Conservation (phyloP, 75 land plant genomes). For the Picea sitchensis region DNA sequence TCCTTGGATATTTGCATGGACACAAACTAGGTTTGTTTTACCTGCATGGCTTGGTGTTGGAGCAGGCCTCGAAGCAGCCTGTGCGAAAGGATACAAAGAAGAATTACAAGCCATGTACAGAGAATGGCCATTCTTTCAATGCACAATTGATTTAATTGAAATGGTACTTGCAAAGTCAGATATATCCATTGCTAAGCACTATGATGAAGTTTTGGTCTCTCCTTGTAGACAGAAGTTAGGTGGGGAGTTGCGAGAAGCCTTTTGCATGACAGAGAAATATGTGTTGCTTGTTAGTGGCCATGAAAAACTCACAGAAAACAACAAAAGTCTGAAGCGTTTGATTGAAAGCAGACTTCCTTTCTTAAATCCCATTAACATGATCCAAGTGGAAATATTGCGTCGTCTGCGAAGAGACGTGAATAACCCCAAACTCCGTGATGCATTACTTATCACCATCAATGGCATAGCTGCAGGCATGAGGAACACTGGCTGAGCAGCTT, state of each 20-base stretch:
- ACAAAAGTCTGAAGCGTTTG: conserved; percentile 69
- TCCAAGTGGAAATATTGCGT: conserved; percentile 84
- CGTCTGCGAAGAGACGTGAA: conserved; percentile 69
- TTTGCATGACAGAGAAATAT: conserved; percentile 49
- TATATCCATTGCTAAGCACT: conserved; percentile 82
- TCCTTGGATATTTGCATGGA: conserved; percentile 99
- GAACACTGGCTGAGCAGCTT: conserved; percentile 73
- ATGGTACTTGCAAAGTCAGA: conserved; percentile 96
- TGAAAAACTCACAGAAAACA: conserved; percentile 83
- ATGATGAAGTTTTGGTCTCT: conserved; percentile 85
- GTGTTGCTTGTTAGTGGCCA: conserved; percentile 86
- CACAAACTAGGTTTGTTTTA: conserved; percentile 87
- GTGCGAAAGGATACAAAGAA: conserved; percentile 62
- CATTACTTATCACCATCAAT: conserved; percentile 86
- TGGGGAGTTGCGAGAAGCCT: conserved; percentile 56
- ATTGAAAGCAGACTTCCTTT: conserved; percentile 91
- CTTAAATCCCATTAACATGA: conserved; percentile 82
- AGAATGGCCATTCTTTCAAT: conserved; percentile 97
- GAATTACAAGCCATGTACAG: conserved; percentile 83
- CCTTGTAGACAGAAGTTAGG: conserved; percentile 61
- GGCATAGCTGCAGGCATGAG: conserved; percentile 98
- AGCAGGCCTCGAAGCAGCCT: conserved; percentile 69
- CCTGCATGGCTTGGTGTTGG: conserved; percentile 99
- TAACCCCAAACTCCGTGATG: conserved; percentile 85
- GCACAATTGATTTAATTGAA: conserved; percentile 90